Evolutionary conservation across 805 yeast species (phyloP).

Genomic region (Lipomyces starkeyi): DNA sequence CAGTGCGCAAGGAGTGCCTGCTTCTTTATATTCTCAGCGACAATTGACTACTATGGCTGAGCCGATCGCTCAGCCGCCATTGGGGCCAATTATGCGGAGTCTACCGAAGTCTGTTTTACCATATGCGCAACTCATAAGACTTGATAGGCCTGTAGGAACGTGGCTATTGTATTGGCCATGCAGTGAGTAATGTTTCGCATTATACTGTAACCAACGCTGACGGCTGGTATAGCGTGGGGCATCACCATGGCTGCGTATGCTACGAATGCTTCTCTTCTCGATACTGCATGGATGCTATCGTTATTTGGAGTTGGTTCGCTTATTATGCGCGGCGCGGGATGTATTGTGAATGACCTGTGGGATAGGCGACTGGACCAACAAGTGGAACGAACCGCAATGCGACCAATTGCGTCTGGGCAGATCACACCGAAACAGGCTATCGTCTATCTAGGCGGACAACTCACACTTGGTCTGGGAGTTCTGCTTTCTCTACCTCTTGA

Average conservation of each 20-base stretch:
- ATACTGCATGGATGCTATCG: slow-evolving; percentile 65
- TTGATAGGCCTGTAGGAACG: slow-evolving; percentile 97
- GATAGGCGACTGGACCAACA: slow-evolving; percentile 83
- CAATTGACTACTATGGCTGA: neutral
- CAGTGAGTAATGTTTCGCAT: slow-evolving; percentile 38
- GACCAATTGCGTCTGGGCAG: slow-evolving; percentile 93
- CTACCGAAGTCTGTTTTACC: slow-evolving; percentile 82
- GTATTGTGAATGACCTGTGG: slow-evolving; percentile 89
- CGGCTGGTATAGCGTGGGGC: slow-evolving; percentile 66
- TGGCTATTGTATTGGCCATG: slow-evolving; percentile 82
- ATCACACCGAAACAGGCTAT: slow-evolving; percentile 74
- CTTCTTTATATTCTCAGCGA: neutral
- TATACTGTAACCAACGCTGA: neutral
- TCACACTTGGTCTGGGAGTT: slow-evolving; percentile 73
- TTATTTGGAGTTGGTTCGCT: slow-evolving; percentile 84
- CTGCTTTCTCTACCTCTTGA: slow-evolving; percentile 75
- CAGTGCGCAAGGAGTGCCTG: neutral
- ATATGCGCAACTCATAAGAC: slow-evolving; percentile 86
- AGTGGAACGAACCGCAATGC: slow-evolving; percentile 83
- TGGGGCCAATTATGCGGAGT: slow-evolving; percentile 57
- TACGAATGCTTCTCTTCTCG: slow-evolving; percentile 65
- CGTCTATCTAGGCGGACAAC: slow-evolving; percentile 72
- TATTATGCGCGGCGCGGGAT: slow-evolving; percentile 97
- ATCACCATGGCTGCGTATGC: slow-evolving; percentile 85
- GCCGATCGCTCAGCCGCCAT: slow-evolving; percentile 6